Evolutionary conservation across 2,329 filamentous ascomycete genomes (phyloP), one percentile per base, ranked within the genome.

Genomic region (Tolypocladium paradoxum): DNA sequence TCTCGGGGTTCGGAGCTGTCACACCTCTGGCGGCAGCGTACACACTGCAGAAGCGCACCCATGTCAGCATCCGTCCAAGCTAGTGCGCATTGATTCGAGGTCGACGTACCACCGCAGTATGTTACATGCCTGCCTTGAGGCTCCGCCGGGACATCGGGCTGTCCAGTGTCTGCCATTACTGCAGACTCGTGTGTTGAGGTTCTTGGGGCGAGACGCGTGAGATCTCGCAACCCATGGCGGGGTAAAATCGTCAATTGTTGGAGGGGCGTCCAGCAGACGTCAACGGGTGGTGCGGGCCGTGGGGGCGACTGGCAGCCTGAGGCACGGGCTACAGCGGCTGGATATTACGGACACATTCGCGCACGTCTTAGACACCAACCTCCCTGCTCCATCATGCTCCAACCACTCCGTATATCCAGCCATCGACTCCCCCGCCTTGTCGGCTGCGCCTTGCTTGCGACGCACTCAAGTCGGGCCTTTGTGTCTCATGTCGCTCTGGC

Each of bases 11-110:
- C 50, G 35, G 24, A 45, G 49, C 48, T 16, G 49, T 55, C 66
- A 57, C 76, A 84, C 82, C 78, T 85, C 82, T 52, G 82, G 82
- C 36, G 82, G 82, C 53, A 85, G 71, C 55, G 79, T 79, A 70
- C 82, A 85, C 49, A 85, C 82, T 85, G 60, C 47, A 60, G 20
- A 58, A 31, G 37, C 20, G 27, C 40, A 34, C 29, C 53, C 40
- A 57, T 55, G 55, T 49, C 35, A 37, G 35, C 16, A 14, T 31
- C 6, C 48, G 20, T 60, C 56, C 49, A 46, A 24, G 43, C 43
- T 31, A 9, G 18, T 16, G 8, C 18, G 43, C 27, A 4, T 11
- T 12, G 43, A 18, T 31, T 31, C 12, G n/a, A 47, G 31, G 40
- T 35, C 29, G 46, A 70, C 78, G 65, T 76, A 82, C 80, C 79